These are phyloP conservation scores for Combretum micranthum DNA, from an alignment of 345 rosid genomes.

Conservation along the genomic window DNA sequence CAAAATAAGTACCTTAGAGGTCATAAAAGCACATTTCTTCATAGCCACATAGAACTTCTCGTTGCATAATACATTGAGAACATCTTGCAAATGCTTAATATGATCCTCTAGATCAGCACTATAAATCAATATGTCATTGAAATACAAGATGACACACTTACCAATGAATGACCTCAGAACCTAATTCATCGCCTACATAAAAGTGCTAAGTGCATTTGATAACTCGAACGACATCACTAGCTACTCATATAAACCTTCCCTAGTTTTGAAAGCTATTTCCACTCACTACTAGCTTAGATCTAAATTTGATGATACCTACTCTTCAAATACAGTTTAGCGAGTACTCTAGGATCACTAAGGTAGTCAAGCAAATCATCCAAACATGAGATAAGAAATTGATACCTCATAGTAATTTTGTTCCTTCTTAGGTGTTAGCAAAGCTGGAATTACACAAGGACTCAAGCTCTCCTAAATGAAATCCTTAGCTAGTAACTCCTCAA, in stretches of 20 bases:
- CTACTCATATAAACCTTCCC: slow-evolving; percentile 1
- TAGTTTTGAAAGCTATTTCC: slow-evolving; percentile 2
- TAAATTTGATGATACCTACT: slow-evolving; percentile 6
- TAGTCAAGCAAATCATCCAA: background rate
- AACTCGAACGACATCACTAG: slow-evolving; percentile 1
- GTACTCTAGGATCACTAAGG: background rate
- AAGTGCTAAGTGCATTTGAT: slow-evolving; percentile 6
- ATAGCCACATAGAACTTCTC: background rate
- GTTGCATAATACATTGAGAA: background rate
- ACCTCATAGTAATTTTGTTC: slow-evolving; percentile 5
- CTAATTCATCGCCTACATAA: slow-evolving; percentile 2
- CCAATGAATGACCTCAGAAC: slow-evolving; percentile 2
- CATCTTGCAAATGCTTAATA: background rate
- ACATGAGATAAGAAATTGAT: background rate
- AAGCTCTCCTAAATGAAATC: too few relatives aligned
- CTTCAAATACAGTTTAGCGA: slow-evolving; percentile 1
- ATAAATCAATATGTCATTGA: slow-evolving; percentile 8
- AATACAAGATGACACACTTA: slow-evolving; percentile 5
- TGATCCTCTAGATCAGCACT: background rate
- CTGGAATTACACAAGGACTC: too few relatives aligned
- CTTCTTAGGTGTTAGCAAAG: too few relatives aligned
- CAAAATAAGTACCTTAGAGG: too few relatives aligned
- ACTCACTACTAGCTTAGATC: too few relatives aligned
- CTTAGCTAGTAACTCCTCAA: too few relatives aligned
- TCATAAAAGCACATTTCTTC: background rate